Conservation (phyloP, 1,139 yeast species). For the Komagataea norvegica region DNA sequence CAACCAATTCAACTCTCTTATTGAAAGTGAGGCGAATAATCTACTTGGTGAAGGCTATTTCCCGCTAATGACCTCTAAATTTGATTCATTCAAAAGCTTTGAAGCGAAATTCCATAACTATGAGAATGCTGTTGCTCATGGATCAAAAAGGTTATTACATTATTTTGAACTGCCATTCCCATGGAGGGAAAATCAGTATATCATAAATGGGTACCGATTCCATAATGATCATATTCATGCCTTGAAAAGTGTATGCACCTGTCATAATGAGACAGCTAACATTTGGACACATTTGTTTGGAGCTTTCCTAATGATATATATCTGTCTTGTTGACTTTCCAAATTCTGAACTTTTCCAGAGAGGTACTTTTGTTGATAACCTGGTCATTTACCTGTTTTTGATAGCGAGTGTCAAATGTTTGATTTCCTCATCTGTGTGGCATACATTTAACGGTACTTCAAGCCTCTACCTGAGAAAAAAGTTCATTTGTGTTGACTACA, state of each 20-base stretch:
- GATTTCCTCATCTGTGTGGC: slow-evolving; percentile 81
- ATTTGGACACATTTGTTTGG: slow-evolving; percentile 92
- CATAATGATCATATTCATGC: slow-evolving; percentile 61
- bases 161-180: slow-evolving; percentile 86
- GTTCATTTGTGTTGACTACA: slow-evolving; percentile 91
- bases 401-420: slow-evolving; percentile 74
- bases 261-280: slow-evolving; percentile 89
- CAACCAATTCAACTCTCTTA: slow-evolving; percentile 44
- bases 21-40: slow-evolving; percentile 28
- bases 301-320: slow-evolving; percentile 49
- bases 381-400: slow-evolving; percentile 58
- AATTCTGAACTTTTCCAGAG: slow-evolving; percentile 37
- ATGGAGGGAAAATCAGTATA: slow-evolving; percentile 91
- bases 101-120: slow-evolving; percentile 50
- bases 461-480: slow-evolving; percentile 56
- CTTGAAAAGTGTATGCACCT: slow-evolving; percentile 46
- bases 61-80: slow-evolving; percentile 7
- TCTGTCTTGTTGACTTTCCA: slow-evolving; percentile 63
- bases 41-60: slow-evolving; percentile 13
- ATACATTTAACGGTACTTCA: slow-evolving; percentile 81
- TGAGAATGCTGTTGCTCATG: slow-evolving; percentile 52
- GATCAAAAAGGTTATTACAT: slow-evolving; percentile 57
- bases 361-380: slow-evolving; percentile 38
- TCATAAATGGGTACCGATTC: slow-evolving; percentile 81
- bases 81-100: slow-evolving; percentile 30